Evolutionary conservation across 257 asterid genomes (phyloP), one percentile per base, ranked within the genome.

Genomic region (Rubia yunnanensis): DNA sequence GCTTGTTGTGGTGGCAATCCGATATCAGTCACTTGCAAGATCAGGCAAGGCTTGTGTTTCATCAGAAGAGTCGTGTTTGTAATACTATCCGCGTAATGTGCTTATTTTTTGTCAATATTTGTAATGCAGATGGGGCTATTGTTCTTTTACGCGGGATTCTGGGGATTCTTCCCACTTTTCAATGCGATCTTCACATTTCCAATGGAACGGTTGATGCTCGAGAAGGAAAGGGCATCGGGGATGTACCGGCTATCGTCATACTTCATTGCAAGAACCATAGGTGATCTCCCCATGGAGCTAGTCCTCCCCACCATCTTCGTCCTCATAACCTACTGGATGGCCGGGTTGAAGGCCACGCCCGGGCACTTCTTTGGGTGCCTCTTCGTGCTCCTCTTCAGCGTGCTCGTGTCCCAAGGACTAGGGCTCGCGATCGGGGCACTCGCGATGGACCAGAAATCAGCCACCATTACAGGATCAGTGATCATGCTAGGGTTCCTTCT

Each of bases 91-190:
- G 44, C 1, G 44, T 32, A 32, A 32, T 32, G 6, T 32, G 36
- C 36, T 32, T 8, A 8, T 32, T 32, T 32, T 4, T 32, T 32
- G 7, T 1, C 5, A 32, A 32, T 32, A 32, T 30, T 28, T 69
- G 28, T 41, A 11, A 7, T 73, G 78, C 81, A 91, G 95, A 77
- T 82, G 3, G 95, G 92, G 11, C 83, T 92, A 17, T 61, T 85
- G 67, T 89, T 85, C 80, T 86, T 89, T 69, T 54, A 23, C 48
- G 44, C 86, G 0, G 81, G 80, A 23, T 88, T 88, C 17, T 92
- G 98, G 98, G 95, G 98, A 14, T 88, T 86, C 80, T 76, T 76
- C 56, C 92, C 96, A 1, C 85, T 92, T 23, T 85, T 85, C 73
- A 82, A 82, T 52, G 96, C 96, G 0, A 82, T 92, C 61, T 89